Percentiles rank a stretch among this genome's conserved stretches.
phyloP scores from a whole-genome alignment of 805 yeast species.

The Clavispora asparagi region DNA sequence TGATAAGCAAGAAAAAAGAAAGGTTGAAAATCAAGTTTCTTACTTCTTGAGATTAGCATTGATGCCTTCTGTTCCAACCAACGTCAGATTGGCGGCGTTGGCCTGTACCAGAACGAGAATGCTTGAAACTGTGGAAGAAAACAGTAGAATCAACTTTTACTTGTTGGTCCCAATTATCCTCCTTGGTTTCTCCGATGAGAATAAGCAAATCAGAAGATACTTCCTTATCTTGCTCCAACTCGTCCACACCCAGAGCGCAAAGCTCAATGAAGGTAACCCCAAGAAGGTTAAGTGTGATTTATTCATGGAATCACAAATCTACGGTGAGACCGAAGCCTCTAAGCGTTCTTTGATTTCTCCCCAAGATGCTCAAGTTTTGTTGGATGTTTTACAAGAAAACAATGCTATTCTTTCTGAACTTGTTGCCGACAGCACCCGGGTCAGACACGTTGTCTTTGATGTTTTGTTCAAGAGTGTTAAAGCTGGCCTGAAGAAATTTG shows the following conservation, averaged over 20 bases:
- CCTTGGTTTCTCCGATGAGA: conserved; percentile 48
- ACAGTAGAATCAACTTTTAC: conserved; percentile 33
- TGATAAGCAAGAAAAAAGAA: conserved; percentile 5
- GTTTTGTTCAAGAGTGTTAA: conserved; percentile 37
- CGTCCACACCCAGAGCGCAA: conserved; percentile 28
- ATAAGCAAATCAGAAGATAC: conserved; percentile 43
- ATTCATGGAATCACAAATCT: conserved; percentile 51
- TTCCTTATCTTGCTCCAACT: conserved; percentile 17
- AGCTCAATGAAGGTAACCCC: conserved; percentile 25
- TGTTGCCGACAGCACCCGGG: conserved; percentile 22
- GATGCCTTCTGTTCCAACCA: conserved; percentile 54
- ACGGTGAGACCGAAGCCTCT: conserved; percentile 43
- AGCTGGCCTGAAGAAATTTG: conserved; percentile 47
- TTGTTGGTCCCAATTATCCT: conserved; percentile 55
- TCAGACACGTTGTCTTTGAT: conserved; percentile 22
- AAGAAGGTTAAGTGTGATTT: conserved; percentile 32
- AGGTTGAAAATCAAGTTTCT: conserved; percentile 42
- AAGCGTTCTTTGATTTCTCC: conserved; percentile 57
- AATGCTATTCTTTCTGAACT: conserved; percentile 22
- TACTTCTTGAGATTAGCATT: conserved; percentile 54
- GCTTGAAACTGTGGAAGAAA: conserved; percentile 19
- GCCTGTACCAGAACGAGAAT: conserved; percentile 32
- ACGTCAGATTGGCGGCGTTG: conserved; percentile 49
- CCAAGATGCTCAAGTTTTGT: conserved; percentile 49
- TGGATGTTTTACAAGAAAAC: conserved; percentile 22